A percentile compares a stretch with the other conserved stretches of the same genome.
Conservation (phyloP, 768 basidiomycete genomes). For the Termitomyces sp. region DNA sequence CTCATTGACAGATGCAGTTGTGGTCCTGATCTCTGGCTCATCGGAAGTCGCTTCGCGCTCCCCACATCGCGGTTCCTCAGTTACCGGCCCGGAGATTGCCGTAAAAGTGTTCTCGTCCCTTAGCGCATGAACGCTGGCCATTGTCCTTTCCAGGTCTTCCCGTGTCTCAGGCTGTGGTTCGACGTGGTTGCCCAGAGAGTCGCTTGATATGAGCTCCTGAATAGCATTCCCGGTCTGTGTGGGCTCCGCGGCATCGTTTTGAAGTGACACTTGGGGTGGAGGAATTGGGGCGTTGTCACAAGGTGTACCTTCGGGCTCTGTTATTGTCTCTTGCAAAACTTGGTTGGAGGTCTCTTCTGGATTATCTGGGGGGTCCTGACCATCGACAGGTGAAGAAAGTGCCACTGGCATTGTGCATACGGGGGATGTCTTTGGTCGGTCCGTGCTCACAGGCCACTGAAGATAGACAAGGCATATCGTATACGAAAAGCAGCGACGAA, state of each 20-base stretch:
- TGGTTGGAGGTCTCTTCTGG: neutral
- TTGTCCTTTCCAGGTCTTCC: neutral
- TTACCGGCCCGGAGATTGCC: neutral
- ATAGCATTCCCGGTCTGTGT: neutral
- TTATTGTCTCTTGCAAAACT: neutral
- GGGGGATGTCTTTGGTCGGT: too few species aligned
- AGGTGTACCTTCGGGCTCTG: neutral
- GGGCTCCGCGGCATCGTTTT: neutral
- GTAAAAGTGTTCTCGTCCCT: neutral
- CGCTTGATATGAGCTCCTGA: neutral
- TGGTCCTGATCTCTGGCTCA: neutral
- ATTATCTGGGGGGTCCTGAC: neutral
- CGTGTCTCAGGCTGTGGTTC: neutral
- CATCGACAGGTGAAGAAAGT: neutral
- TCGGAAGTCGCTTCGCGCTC: neutral
- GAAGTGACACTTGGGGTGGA: neutral
- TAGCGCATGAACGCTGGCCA: neutral
- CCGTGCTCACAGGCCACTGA: neutral
- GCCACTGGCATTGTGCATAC: neutral
- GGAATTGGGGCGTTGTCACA: neutral
- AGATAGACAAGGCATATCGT: neutral
- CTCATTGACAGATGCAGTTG: neutral
- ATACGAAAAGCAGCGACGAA: neutral
- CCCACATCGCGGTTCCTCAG: neutral
- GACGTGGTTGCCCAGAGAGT: too few species aligned